Conservation (phyloP, 1,139 yeast species). For the Lodderomyces elongisporus region DNA sequence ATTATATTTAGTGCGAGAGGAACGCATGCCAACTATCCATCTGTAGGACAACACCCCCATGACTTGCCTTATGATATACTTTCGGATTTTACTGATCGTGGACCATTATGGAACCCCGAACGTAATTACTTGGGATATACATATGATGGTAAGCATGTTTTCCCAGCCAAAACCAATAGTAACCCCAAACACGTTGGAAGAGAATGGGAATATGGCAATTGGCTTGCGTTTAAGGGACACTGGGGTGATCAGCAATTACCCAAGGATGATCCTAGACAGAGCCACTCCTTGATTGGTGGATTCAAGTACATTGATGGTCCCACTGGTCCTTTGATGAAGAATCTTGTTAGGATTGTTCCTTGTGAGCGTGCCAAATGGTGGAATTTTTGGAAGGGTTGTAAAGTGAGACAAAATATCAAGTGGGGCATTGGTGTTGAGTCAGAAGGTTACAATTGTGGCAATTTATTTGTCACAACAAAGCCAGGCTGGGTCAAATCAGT, state of each 20-base stretch:
- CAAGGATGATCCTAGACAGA: slow-evolving; percentile 70
- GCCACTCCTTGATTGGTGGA: slow-evolving; percentile 76
- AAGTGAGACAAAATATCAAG: slow-evolving; percentile 64
- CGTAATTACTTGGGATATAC: slow-evolving; percentile 77
- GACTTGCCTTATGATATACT: slow-evolving; percentile 89
- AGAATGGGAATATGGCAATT: slow-evolving; percentile 62
- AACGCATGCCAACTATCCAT: slow-evolving; percentile 93
- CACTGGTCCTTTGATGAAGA: slow-evolving; percentile 78
- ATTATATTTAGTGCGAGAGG: slow-evolving; percentile 88
- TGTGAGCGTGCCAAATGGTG: slow-evolving; percentile 90
- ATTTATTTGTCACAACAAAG: slow-evolving; percentile 46
- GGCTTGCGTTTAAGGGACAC: slow-evolving; percentile 76
- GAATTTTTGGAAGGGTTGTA: slow-evolving; percentile 75
- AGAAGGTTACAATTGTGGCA: slow-evolving; percentile 70
- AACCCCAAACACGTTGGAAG: slow-evolving; percentile 46
- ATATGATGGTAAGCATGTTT: slow-evolving; percentile 53
- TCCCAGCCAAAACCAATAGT: slow-evolving; percentile 31
- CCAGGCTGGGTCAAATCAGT: slow-evolving; percentile 45
- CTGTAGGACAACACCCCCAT: slow-evolving; percentile 95
- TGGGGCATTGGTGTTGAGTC: slow-evolving; percentile 88
- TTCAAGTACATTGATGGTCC: slow-evolving; percentile 92
- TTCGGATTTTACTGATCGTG: slow-evolving; percentile 91
- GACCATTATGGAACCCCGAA: slow-evolving; percentile 92
- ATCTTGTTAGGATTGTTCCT: slow-evolving; percentile 59
- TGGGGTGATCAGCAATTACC: slow-evolving; percentile 86